Conservation (phyloP, 768 basidiomycete species). For the Rhodosporidiobolus odoratus region DNA sequence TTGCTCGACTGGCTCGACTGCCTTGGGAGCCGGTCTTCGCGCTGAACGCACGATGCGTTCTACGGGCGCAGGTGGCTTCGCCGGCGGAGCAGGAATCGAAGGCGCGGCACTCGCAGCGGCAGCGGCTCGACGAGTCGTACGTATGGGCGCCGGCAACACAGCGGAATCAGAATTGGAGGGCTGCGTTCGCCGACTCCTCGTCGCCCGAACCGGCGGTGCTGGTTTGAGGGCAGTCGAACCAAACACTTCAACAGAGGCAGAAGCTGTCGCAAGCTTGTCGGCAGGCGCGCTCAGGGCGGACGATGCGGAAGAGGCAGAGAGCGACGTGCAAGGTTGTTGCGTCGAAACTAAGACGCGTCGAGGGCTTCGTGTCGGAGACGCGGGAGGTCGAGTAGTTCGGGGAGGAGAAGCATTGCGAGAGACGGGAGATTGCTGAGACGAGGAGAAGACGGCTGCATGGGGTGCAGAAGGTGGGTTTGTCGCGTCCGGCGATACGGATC, state of each 20-base stretch:
- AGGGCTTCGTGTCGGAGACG: constrained; percentile 13
- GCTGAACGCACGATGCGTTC: background rate
- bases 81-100: background rate
- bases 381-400: background rate
- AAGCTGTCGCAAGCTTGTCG: background rate
- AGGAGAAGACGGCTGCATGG: too few species aligned
- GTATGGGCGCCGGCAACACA: too few species aligned
- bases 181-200: background rate
- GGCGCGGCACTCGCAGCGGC: background rate
- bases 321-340: background rate
- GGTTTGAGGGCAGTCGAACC: background rate
- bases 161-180: background rate
- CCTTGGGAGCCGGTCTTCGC: background rate
- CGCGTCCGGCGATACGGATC: too few species aligned
- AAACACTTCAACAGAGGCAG: background rate
- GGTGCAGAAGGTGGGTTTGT: too few species aligned
- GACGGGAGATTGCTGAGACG: too few species aligned
- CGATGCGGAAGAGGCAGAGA: background rate
- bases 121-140: background rate
- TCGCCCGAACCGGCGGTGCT: background rate
- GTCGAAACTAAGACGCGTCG: constrained; percentile 7
- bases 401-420: too few species aligned
- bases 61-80: background rate
- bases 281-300: constrained; percentile 13
- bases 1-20: background rate